A percentile compares a stretch with the other conserved stretches of the same genome.
Conservation (phyloP, 2,329 filamentous ascomycete genomes). For the Fusarium sp. region DNA sequence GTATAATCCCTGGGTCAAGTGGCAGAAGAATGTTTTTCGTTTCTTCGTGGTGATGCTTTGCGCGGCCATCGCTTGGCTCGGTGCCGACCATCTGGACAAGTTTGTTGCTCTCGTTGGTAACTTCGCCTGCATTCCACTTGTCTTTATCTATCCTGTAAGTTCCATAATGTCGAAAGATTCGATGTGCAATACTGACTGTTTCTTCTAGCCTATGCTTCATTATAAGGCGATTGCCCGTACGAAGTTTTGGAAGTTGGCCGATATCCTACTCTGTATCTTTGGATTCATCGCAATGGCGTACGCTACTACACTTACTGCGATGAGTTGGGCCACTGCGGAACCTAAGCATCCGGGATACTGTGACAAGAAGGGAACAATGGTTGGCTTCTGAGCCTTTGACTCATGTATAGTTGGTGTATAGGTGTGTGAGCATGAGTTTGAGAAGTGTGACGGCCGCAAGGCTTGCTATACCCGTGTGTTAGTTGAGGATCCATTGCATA, state of each 20-base stretch:
- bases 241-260: conserved; percentile 72
- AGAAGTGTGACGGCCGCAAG: conserved; percentile 21
- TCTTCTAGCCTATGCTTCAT: conserved; percentile 84
- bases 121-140: conserved; percentile 96
- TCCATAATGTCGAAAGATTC: conserved; percentile 36
- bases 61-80: conserved; percentile 87
- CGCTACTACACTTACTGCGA: conserved; percentile 85
- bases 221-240: conserved; percentile 80
- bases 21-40: conserved; percentile 98
- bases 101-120: conserved; percentile 96
- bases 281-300: conserved; percentile 90
- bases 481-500: conserved; percentile 25
- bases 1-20: conserved; percentile 98
- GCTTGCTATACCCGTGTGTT: conserved; percentile 4
- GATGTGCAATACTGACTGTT: conserved; percentile 43
- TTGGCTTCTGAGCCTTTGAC: conserved; percentile 20
- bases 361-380: conserved; percentile 49
- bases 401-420: not conserved
- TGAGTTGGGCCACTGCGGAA: conserved; percentile 79
- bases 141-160: conserved; percentile 97
- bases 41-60: conserved; percentile 92
- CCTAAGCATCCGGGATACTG: conserved; percentile 63
- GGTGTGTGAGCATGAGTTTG: not conserved
- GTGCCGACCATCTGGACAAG: conserved; percentile 93
- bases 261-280: conserved; percentile 81